Conservation (phyloP, 768 basidiomycete genomes). For the Agaricus blazei region DNA sequence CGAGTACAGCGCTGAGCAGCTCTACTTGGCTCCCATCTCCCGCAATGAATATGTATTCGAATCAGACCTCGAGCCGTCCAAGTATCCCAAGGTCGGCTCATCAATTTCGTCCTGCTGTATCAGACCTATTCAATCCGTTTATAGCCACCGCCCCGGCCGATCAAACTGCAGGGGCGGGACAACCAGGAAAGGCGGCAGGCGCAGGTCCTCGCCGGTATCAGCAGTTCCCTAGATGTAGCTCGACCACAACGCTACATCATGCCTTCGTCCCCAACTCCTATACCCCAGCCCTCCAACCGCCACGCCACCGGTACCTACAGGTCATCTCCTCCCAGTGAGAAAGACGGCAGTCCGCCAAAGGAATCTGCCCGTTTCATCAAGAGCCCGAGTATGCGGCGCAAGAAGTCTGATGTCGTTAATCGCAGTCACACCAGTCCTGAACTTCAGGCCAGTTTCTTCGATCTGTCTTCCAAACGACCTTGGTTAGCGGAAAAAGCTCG, state of each 20-base stretch:
- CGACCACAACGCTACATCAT: constrained; percentile 22
- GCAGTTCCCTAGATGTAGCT: constrained; percentile 4
- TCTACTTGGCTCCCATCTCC: constrained; percentile 33
- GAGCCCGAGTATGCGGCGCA: constrained; percentile 28
- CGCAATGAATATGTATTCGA: constrained; percentile 22
- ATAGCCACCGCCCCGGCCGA: constrained; percentile 6
- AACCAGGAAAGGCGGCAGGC: constrained; percentile 3
- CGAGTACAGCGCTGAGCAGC: constrained; percentile 44
- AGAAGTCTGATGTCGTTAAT: constrained; percentile 30
- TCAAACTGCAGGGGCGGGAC: constrained; percentile 4
- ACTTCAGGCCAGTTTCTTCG: constrained; percentile 18
- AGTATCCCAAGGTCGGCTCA: neutral
- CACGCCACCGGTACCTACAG: constrained; percentile 22
- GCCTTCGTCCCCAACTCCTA: constrained; percentile 33
- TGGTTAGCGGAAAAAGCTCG: constrained; percentile 13
- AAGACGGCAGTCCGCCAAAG: constrained; percentile 14
- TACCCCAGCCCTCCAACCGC: constrained; percentile 30
- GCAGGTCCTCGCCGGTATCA: neutral
- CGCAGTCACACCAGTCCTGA: constrained; percentile 25
- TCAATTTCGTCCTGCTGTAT: neutral
- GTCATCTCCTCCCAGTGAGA: constrained; percentile 26
- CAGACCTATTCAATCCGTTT: neutral
- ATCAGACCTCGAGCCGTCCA: constrained; percentile 16
- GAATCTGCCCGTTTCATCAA: constrained; percentile 23
- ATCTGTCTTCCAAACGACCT: constrained; percentile 15